Evolutionary conservation across 441 rosid species (phyloP), one percentile per base, ranked within the genome.

Genomic region (Corymbia citriodora): DNA sequence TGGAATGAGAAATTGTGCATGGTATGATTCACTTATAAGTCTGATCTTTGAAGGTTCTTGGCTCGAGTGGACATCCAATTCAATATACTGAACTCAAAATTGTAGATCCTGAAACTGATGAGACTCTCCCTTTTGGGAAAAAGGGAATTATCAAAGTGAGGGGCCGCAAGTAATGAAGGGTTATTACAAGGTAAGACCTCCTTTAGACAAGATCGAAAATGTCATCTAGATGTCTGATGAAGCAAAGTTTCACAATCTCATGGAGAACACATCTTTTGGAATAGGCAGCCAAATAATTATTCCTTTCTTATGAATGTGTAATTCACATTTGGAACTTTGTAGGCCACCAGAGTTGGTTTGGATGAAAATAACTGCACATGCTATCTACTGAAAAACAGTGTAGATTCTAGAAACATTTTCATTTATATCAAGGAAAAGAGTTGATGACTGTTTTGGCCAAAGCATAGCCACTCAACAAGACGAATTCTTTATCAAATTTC

Each of bases 141-240:
- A 97, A 93, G 90, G 99, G 99, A 85, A 92, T 96, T 88, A 95
- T 98, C 88, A 97, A 96, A 94, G 99, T 95, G 89, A 96, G 95
- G 94, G 99, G 99, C 97, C 96, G 4, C 98, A 95, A 55, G 96
- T 98, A 90, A 97, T 98, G 98, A 96, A 95, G 94, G 98, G 99
- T 91, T 98, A 97, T 95, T 96, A 94, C 92, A 97, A 97, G 99
- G 99, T 97, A 96, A 91, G 81, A 79, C 16, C 19, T 16, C 36
- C 72, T 65, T 65, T 65, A 29, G 72, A 65, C 72, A 65, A 14
- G 72, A 65, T 31, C 7, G 36, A 15, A 36, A 65, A 65, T n/a
- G 72, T 65, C 33, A 65, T 14, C 33, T 33, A 33, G 72, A 65
- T 65, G 72, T 65, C 18, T 36, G 17, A 16, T 65, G 72, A 65